Percentiles rank a stretch among this genome's conserved stretches.
phyloP scores from a whole-genome alignment of 2,329 filamentous ascomycete species.

The Microdochium trichocladiopsis region DNA sequence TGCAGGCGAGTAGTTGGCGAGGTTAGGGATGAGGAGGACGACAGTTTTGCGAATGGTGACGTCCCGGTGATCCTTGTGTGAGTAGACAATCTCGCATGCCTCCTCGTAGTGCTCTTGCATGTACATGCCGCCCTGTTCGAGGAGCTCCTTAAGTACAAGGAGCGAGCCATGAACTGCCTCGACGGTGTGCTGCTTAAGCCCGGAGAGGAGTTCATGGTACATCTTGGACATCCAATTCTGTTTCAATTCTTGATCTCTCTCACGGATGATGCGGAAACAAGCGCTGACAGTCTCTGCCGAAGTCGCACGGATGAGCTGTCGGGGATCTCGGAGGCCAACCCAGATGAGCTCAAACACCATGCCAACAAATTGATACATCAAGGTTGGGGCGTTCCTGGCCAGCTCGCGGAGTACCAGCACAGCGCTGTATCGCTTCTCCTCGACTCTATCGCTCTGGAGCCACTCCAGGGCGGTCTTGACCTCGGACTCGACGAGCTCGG shows the following conservation, averaged over 20 bases:
- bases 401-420: conserved; percentile 87
- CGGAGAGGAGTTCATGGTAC: conserved; percentile 75
- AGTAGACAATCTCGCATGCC: conserved; percentile 85
- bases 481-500: conserved; percentile 92
- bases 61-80: conserved; percentile 90
- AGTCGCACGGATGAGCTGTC: conserved; percentile 85
- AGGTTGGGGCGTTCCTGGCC: conserved; percentile 83
- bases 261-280: conserved; percentile 91
- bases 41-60: conserved; percentile 82
- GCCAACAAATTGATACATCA: conserved; percentile 94
- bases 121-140: conserved; percentile 96
- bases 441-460: conserved; percentile 90
- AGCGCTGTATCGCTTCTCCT: conserved; percentile 88
- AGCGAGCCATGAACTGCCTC: conserved; percentile 93
- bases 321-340: conserved; percentile 84
- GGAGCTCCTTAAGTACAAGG: conserved; percentile 83
- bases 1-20: conserved; percentile 85
- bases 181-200: conserved; percentile 72
- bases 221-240: conserved; percentile 86
- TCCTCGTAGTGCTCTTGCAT: conserved; percentile 95
- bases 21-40: conserved; percentile 82
- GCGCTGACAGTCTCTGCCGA: conserved; percentile 90
- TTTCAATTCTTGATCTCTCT: conserved; percentile 83
- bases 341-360: conserved; percentile 94
- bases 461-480: conserved; percentile 95